These are phyloP conservation scores for Boletus reticuloceps DNA, from an alignment of 768 basidiomycete genomes.

Conservation along the genomic window DNA sequence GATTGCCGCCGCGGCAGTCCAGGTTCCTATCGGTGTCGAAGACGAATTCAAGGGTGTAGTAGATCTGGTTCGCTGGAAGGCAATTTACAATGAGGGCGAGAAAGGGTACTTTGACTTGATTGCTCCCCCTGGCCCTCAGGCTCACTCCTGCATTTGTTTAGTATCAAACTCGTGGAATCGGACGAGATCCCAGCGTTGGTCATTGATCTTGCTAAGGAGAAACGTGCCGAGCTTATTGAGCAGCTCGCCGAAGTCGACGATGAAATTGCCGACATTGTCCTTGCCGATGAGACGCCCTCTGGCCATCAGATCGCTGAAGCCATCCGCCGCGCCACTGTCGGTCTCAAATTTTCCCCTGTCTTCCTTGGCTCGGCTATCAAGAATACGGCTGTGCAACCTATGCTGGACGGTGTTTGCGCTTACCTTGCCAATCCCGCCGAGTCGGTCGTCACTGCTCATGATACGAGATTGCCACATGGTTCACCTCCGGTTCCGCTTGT, in stretches of 20 bases:
- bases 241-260: constrained; percentile 97
- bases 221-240: constrained; percentile 90
- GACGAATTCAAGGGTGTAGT: constrained; percentile 87
- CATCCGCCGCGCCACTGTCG: constrained; percentile 84
- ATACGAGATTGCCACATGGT: constrained; percentile 62
- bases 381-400: constrained; percentile 92
- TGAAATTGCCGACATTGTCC: constrained; percentile 84
- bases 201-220: constrained; percentile 70
- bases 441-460: constrained; percentile 74
- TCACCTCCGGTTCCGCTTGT: constrained; percentile 72
- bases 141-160: constrained; percentile 28
- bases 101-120: constrained; percentile 73
- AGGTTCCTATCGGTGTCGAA: constrained; percentile 92
- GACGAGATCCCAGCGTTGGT: constrained; percentile 85
- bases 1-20: constrained; percentile 91
- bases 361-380: constrained; percentile 97
- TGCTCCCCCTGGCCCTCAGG: not conserved
- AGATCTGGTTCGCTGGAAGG: constrained; percentile 92
- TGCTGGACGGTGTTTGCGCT: constrained; percentile 93
- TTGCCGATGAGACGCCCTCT: constrained; percentile 78
- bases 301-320: constrained; percentile 75
- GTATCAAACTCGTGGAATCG: constrained; percentile 72
- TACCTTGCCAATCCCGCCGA: constrained; percentile 92
- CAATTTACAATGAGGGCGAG: constrained; percentile 89
- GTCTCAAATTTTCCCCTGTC: constrained; percentile 91